Conservation (phyloP, 2,329 filamentous ascomycete species). For the Aspergillus tanneri region DNA sequence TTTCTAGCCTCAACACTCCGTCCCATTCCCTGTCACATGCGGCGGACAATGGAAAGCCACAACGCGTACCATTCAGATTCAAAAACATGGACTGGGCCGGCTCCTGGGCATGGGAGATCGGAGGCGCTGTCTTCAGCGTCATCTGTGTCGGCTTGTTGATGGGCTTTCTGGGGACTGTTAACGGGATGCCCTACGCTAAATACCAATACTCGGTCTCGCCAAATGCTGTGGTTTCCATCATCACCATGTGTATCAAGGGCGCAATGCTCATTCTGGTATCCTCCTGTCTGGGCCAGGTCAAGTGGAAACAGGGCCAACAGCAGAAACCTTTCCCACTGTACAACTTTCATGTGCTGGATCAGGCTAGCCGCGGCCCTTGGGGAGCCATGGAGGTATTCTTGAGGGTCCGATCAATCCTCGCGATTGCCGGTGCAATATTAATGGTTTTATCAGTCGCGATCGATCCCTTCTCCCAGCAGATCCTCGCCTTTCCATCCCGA, state of each 20-base stretch:
- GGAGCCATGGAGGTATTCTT: constrained; percentile 26
- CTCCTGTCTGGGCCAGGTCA: constrained; percentile 31
- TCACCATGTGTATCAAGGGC: constrained; percentile 27
- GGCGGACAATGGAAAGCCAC: no score
- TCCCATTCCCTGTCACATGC: no score
- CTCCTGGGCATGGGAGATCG: constrained; percentile 19
- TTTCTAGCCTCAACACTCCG: no score
- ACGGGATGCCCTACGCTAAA: constrained; percentile 11
- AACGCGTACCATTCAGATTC: no score
- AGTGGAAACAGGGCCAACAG: constrained; percentile 25
- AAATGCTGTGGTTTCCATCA: constrained; percentile 32
- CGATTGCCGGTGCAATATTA: constrained; percentile 25
- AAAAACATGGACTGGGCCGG: no score
- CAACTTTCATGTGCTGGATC: constrained; percentile 27
- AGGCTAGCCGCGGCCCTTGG: constrained; percentile 30
- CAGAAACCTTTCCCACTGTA: constrained; percentile 15
- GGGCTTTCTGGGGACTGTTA: constrained; percentile 13
- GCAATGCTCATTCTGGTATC: constrained; percentile 25
- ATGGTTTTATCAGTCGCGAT: constrained; percentile 26
- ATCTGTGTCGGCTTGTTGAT: constrained; percentile 13
- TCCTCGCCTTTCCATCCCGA: constrained; percentile 14
- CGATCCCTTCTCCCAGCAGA: constrained; percentile 32
- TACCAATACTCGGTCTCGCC: constrained; percentile 24
- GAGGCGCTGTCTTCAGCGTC: constrained; percentile 6
- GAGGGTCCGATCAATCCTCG: constrained; percentile 11